Evolutionary conservation across 371 early-diverging fungal genomes (phyloP), one percentile per base, ranked within the genome.

Genomic region (Apophysomyces sp.): DNA sequence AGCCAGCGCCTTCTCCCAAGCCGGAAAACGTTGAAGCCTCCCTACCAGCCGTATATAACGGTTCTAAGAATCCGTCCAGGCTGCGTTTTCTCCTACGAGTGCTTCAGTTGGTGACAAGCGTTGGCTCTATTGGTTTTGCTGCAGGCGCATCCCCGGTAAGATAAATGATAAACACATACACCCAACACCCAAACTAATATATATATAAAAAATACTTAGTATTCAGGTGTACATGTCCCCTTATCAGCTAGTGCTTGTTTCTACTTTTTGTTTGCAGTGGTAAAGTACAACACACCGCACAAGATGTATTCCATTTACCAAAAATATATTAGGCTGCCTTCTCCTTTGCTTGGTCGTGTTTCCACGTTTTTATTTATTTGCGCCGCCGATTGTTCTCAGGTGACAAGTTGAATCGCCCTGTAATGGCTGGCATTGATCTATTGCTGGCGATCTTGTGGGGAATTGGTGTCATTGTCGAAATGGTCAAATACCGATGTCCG

Each of bases 391-490:
- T 86, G 13, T 66, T 71, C 31, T 73, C 68, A 2, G 63, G 68
- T 1, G 36, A 68, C 28, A 84, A 82, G 61, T 73, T 84, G 72
- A 82, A 81, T 54, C 77, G 84, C 0, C 67, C 68, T n/a, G 55
- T 84, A 9, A 65, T 84, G 55, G 67, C 78, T 16, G 64, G 74
- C 13, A 71, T 80, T 51, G 86, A 86, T 55, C 60, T 82, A 16
- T 26, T 84, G 9, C 71, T 86, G 72, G 65, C 83, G 0, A 52
- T 84, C 12, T 29, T 79, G 26, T 86, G 84, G 86, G 74, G 84
- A 30, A 76, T 82, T 58, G 84, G 84, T 30, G 62, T 81, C 8
- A 82, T 86, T 67, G 73, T 86, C 0, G 84, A 84, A 58, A 72
- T 83, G 12, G 71, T 76, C 27, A 78, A 79, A 60, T 86, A 69